phyloP scores from a whole-genome alignment of 2,329 filamentous ascomycete genomes.

The Stachybotrys echinatus region DNA sequence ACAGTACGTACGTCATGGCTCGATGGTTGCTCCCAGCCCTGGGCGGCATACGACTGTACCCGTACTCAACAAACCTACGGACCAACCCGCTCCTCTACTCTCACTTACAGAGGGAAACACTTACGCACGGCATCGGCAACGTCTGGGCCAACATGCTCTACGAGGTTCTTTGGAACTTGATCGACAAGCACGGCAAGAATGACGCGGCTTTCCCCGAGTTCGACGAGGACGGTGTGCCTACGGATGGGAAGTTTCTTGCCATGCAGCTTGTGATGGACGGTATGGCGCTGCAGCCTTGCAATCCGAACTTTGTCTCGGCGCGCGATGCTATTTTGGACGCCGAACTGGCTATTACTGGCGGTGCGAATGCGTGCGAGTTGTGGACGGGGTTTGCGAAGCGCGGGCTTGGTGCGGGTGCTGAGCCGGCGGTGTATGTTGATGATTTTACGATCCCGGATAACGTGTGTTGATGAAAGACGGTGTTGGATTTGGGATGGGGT shows the following conservation, averaged over 20 bases:
- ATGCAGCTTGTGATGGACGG: slow-evolving; percentile 44
- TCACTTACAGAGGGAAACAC: slow-evolving; percentile 28
- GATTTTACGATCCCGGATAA: slow-evolving; percentile 21
- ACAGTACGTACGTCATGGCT: slow-evolving; percentile 42
- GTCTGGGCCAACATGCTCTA: slow-evolving; percentile 48
- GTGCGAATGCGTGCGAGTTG: slow-evolving; percentile 39
- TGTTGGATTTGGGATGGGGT: too few species aligned
- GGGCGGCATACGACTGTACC: slow-evolving; percentile 41
- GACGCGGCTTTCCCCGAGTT: slow-evolving; percentile 29
- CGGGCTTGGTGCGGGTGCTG: slow-evolving; percentile 36
- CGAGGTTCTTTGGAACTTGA: slow-evolving; percentile 48
- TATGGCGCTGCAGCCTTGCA: slow-evolving; percentile 46
- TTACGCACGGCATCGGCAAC: slow-evolving; percentile 41
- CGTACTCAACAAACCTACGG: slow-evolving; percentile 44
- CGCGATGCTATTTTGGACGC: slow-evolving; percentile 45
- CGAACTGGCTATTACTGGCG: slow-evolving; percentile 40
- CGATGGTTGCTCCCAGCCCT: slow-evolving; percentile 41
- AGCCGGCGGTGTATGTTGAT: slow-evolving; percentile 19
- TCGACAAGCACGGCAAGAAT: slow-evolving; percentile 45
- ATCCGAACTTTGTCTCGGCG: slow-evolving; percentile 41
- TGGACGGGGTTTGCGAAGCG: slow-evolving; percentile 48
- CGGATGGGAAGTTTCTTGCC: slow-evolving; percentile 39
- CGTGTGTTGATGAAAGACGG: slow-evolving; percentile 11
- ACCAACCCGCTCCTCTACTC: slow-evolving; percentile 48
- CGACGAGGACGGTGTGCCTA: slow-evolving; percentile 34